Base-by-base conservation (phyloP, 495 filamentous ascomycete genomes). In the Penicillium steckii region DNA sequence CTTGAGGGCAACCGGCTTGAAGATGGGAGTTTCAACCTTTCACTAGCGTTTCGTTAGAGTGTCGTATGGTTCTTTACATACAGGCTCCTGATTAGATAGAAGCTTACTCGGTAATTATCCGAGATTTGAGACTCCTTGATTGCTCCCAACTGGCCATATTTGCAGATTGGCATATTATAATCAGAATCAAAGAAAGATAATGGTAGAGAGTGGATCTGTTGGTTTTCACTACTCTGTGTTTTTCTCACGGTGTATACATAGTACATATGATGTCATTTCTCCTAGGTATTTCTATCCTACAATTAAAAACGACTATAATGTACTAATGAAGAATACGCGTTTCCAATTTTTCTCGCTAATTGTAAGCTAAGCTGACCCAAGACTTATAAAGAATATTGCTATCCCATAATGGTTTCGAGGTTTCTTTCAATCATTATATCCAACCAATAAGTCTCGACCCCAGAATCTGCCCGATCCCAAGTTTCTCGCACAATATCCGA, bases 361-460 rank as follows among this genome's bases (percentile, higher is more conserved):
- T 37, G n/a, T 37, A 37, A 18, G 15, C 2, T 2, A 37, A 13
- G 8, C 18, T 37, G 13, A n/a, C 18, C 19, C 12, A 29, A 19
- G 7, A 22, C 12, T 35, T 23, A 18, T n/a, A 26, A 23, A 8
- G 21, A 15, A 15, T 32, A 38, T 46, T 38, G 46, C 50, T 44
- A 64, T 29, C 60, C 60, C 61, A 64, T 61, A 8, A 64, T 64
- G 8, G 61, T 64, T 46, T 61, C 61, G 37, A 64, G 56, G 25
- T 59, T 59, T 13, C 44, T 41, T 29, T 64, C 61, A 43, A 64
- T 35, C 61, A 64, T 64, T 33, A 59, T 45, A 52, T 64, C 61
- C 35, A 64, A 18, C 61, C 61, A 64, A 37, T 58, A 64, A 25
- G 48, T 49, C 2, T 37, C 42, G 27, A 50, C 13, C 8, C 61